phyloP scores from a whole-genome alignment of 176 grass and related monocot species.

The Musa acuminata region DNA sequence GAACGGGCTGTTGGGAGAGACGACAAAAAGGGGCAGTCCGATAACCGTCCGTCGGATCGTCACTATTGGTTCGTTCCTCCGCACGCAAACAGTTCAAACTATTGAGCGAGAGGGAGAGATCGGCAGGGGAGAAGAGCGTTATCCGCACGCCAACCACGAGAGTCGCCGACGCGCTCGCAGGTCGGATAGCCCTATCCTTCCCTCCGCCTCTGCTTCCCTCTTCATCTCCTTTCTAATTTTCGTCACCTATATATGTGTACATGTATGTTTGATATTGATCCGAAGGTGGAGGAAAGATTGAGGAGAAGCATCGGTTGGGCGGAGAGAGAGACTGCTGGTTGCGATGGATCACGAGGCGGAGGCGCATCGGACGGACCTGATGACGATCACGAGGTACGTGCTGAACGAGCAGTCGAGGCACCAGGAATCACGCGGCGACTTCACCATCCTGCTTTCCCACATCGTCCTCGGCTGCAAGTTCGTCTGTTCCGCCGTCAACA shows the following conservation, averaged over 20 bases:
- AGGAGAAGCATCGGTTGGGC: neutral
- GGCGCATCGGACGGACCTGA: constrained; percentile 73
- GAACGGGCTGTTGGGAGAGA: too few relatives aligned
- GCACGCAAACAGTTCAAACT: neutral
- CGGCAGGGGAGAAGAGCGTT: neutral
- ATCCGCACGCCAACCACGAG: neutral
- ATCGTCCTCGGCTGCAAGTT: constrained; percentile 99
- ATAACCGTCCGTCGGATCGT: neutral
- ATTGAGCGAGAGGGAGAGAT: neutral
- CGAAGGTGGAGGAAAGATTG: neutral
- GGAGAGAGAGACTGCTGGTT: neutral
- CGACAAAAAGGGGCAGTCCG: too few relatives aligned
- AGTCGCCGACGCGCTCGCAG: neutral
- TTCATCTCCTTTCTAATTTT: neutral
- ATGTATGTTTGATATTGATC: neutral
- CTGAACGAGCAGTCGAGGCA: constrained; percentile 84
- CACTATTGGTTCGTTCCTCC: neutral
- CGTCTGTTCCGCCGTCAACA: constrained; percentile 90
- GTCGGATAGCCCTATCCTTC: neutral
- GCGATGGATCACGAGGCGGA: constrained; percentile 84
- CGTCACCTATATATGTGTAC: neutral
- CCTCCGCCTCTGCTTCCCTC: constrained; percentile 1
- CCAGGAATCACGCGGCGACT: constrained; percentile 77
- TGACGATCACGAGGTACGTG: constrained; percentile 91
- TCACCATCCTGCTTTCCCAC: constrained; percentile 94